Evolutionary conservation across 2,329 filamentous ascomycete genomes (phyloP), one percentile per base, ranked within the genome.

Genomic region (Phoma sp.): DNA sequence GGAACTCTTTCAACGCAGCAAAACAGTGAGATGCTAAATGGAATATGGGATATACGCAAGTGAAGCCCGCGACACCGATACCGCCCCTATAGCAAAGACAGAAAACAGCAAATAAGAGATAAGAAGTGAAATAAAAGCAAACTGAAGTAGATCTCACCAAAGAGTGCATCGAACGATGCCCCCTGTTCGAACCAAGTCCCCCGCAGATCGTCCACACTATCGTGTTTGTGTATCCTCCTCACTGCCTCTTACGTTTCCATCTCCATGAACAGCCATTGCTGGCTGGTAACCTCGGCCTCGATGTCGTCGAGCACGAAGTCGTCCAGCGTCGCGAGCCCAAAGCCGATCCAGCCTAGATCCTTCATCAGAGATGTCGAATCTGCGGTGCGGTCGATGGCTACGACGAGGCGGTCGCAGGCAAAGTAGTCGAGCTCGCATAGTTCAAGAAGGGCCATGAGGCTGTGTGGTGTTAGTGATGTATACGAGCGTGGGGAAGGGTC

Each of bases 341-440:
- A 96, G 51, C 93, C 93, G 62, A 96, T 93, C 93, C 93, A 97
- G 74, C 92, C 90, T 46, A 97, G 84, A 69, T 92, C 93, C 75
- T 89, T 91, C 69, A 89, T 86, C 64, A 94, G 81, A 55, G 87
- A 81, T 55, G 83, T 78, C 24, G 82, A 77, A 35, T 85, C 82
- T 60, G 88, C 85, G 40, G 81, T 57, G 61, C 92, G 89, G 74
- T 94, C 91, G 60, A 96, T 83, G 76, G 91, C 93, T 67, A 92
- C 86, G 60, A 96, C 86, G 59, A 96, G 85, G 71, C 89, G 85
- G 51, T 85, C 83, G 77, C 92, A 96, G 67, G 82, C 85, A 72
- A 96, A 85, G 53, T 76, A 73, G 36, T 90, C 85, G 57, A 85
- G 83, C 68, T 90, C 88, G 68, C 91, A 91, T 57, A 97, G 84